Evolutionary conservation across 106 monocot genomes (phyloP), one percentile per base, ranked within the genome.

Genomic region (Ottelia alismoides): DNA sequence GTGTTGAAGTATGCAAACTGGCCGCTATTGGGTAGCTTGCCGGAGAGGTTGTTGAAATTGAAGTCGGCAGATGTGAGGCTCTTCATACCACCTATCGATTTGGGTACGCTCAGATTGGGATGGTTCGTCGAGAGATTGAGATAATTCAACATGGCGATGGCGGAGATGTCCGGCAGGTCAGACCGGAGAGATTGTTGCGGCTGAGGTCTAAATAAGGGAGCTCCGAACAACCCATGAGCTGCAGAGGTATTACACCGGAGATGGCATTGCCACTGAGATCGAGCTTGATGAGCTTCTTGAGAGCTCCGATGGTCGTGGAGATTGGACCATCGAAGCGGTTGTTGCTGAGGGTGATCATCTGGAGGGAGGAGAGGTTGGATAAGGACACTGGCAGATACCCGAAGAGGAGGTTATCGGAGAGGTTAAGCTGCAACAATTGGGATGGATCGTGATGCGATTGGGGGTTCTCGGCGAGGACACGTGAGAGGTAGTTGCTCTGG

Each of bases 1-100:
- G n/a, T n/a, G n/a, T n/a, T n/a, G n/a, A n/a, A n/a, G n/a, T n/a
- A n/a, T n/a, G n/a, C n/a, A n/a, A n/a, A n/a, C n/a, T n/a, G n/a
- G n/a, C n/a, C n/a, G n/a, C n/a, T n/a, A n/a, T n/a, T n/a, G n/a
- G 82, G 78, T 12, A 87, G 55, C 43, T 35, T 21, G 1, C 87
- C 82, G 12, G 74, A 78, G 47, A 87, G 64, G 18, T 82, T 75
- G 50, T 87, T 87, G 66, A 78, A 87, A 3, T 77, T 75, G 78
- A 87, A 87, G 26, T 87, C 87, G 1, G 72, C 87, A 6, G 66
- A 64, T 31, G 55, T n/a, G n/a, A n/a, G n/a, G n/a, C n/a, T n/a
- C n/a, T n/a, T n/a, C n/a, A n/a, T n/a, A n/a, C n/a, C n/a, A n/a
- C n/a, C n/a, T n/a, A n/a, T n/a, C n/a, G n/a, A n/a, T n/a, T n/a